Percentiles rank a stretch among this genome's conserved stretches.
Evolutionary conservation across 192 early-diverging fungal species (phyloP).

Genomic region (Backusella tarrabulga): DNA sequence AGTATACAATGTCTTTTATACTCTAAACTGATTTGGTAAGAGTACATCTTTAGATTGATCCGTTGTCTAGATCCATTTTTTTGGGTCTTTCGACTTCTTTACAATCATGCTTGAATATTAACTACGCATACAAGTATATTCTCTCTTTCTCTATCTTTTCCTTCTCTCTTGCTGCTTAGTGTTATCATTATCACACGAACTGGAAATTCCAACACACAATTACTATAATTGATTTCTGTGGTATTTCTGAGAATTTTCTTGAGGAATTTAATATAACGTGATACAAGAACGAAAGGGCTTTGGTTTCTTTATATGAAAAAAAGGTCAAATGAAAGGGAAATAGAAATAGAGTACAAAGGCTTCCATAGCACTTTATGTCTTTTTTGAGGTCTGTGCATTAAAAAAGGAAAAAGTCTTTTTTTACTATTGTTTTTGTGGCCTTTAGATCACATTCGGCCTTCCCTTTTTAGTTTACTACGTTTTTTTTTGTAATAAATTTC

Average conservation of each 20-base stretch:
- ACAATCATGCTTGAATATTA: not conserved
- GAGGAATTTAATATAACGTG: not conserved
- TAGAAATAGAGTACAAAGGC: not conserved
- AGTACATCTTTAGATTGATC: not conserved
- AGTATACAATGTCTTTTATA: not conserved
- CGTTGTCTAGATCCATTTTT: not conserved
- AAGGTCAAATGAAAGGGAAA: not conserved
- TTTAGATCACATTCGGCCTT: not conserved
- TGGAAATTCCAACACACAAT: not conserved
- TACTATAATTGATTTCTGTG: not conserved
- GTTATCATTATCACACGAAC: not conserved
- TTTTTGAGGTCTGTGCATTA: conserved; percentile 6
- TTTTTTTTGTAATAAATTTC: not conserved
- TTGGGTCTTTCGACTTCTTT: not conserved
- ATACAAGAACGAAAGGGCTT: not conserved
- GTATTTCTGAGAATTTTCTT: not conserved
- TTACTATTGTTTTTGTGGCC: not conserved
- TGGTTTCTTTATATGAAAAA: not conserved
- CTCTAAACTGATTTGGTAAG: not conserved
- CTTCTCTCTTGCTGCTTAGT: not conserved
- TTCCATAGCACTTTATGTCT: not conserved
- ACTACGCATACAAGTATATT: not conserved
- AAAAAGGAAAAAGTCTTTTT: not conserved
- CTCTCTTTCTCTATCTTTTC: not conserved
- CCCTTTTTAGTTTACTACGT: not conserved